Percentiles rank a stretch among this genome's conserved stretches.
Evolutionary conservation across 176 grass and related monocot genomes (phyloP).

Genomic region (Oryza nivara): DNA sequence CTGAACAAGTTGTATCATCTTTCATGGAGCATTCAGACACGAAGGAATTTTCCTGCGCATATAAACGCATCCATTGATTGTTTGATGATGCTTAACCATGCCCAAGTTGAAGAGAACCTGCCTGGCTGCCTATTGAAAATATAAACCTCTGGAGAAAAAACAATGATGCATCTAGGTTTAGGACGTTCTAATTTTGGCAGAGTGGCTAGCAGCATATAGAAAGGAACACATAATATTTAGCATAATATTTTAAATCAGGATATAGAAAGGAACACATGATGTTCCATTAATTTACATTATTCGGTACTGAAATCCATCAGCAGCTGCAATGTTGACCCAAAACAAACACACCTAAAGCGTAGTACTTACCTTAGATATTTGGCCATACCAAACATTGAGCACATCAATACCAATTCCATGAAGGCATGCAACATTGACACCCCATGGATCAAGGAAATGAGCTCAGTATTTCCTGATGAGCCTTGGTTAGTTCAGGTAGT

Average conservation of each 20-base stretch:
- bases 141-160: background rate
- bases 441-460: background rate
- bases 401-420: background rate
- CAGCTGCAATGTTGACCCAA: background rate
- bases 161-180: background rate
- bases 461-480: slow-evolving; percentile 32
- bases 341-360: background rate
- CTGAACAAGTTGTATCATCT: background rate
- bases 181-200: background rate
- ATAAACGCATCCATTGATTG: background rate
- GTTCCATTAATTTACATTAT: background rate
- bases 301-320: slow-evolving; percentile 1
- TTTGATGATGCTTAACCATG: background rate
- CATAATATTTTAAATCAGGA: background rate
- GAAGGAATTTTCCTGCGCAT: background rate
- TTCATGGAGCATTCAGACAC: background rate
- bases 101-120: background rate
- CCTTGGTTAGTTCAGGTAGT: slow-evolving; percentile 45
- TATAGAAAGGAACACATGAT: background rate
- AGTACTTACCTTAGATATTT: background rate
- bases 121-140: background rate
- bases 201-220: background rate
- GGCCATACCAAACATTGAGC: background rate
- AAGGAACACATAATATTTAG: background rate
- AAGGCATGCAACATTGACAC: background rate